Evolutionary conservation across 345 rosid species (phyloP), one percentile per base, ranked within the genome.

Genomic region (Melastoma malabathricum): DNA sequence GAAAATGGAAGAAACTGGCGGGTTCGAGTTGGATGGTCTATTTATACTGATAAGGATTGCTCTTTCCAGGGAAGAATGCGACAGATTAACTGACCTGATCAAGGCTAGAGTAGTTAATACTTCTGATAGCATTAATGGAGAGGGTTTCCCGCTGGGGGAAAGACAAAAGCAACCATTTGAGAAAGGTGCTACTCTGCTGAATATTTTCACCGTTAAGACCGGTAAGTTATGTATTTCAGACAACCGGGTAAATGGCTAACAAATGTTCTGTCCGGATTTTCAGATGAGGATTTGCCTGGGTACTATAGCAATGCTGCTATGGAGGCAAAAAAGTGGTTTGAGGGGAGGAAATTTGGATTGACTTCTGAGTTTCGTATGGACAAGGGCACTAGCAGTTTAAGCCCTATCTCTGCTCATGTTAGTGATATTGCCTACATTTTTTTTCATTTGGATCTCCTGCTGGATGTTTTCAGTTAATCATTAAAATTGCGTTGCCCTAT

Each of bases 261-360:
- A 16, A 3, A 27, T 54, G 9, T 44, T 39, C n/a, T 60, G 38
- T 44, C 47, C 67, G 62, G 50, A 13, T 54, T 64, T 65, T 19
- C 74, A 82, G 89, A 76, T 64, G 68, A 56, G 29, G 72, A 60
- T 60, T 59, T 47, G 54, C 75, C 75, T 66, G 82, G 71, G 56
- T 58, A 61, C 58, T 56, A 75, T 59, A 65, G 47, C 61, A 51
- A 69, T 62, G 83, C 82, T 69, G 74, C 82, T 52, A 59, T 48
- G 60, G 93, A 87, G 79, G 95, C 96, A 45, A 84, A 72, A 58
- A 84, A 72, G 56, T 86, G 94, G 94, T 60, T 82, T 16, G 77
- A 78, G 68, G 79, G 75, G 72, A 86, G 86, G 77, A 90, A 78
- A 73, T 71, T 55, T 9, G 79, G 76, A 29, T 78, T 86, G 57